Base-by-base conservation (phyloP, 139 green algal species). In the Diplosphaera chodatii region DNA sequence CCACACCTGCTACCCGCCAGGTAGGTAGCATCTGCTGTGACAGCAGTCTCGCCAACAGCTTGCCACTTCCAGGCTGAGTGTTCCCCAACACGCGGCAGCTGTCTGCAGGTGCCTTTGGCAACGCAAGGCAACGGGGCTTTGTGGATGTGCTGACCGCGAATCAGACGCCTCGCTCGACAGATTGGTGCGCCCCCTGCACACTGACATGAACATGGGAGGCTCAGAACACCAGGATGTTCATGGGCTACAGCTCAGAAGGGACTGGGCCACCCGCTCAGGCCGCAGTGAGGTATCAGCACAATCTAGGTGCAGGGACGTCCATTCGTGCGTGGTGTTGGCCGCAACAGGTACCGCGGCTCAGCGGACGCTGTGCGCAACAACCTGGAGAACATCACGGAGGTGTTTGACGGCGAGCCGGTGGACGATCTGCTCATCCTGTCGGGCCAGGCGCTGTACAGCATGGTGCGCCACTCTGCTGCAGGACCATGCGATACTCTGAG, bases 131-230 rank as follows among this genome's bases (percentile, higher is more conserved):
- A 32, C 75, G 76, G 32, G 75, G 74, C 33, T 88, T 77, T 73
- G 83, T 88, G 67, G 83, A 88, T 65, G 75, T 87, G 64, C 72
- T 88, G 72, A 78, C 83, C 30, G 70, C 69, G 15, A 77, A 84
- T 48, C 83, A 88, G 72, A 88, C 83, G 5, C 71, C 77, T 8
- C 67, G 66, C 5, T 66, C 67, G 30, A 71, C 31, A 4, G 74
- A 75, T 31, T 83, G 78, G 78, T 77, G 73, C 55, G 73, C n/a
- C n/a, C n/a, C 10, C 37, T 48, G 37, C 8, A 48, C 6, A 10
- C 37, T 48, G 37, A 48, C 37, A 48, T 10, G 37, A n/a, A n/a
- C n/a, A n/a, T n/a, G n/a, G n/a, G n/a, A n/a, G n/a, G n/a, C n/a
- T n/a, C n/a, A n/a, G n/a, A n/a, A n/a, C n/a, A n/a, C n/a, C n/a